Evolutionary conservation across 768 basidiomycete species (phyloP), one percentile per base, ranked within the genome.

Genomic region (Gloeopeniophorella convolvens): DNA sequence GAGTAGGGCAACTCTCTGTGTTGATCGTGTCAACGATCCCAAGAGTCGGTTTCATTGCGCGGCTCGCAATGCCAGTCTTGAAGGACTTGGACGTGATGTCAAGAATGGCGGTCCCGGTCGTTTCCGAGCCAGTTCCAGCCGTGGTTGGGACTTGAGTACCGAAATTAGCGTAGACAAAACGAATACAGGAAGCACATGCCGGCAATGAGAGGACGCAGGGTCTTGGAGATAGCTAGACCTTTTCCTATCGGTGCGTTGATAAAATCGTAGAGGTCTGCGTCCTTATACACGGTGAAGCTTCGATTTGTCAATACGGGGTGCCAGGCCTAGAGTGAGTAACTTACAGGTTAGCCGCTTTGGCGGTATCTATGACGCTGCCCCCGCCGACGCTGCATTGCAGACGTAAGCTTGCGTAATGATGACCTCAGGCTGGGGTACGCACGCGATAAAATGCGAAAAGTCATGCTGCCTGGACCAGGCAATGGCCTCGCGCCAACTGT

Each of bases 161-260:
- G 18, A n/a, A 39, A 34, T 51, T 18, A 48, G 33, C 9, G 18
- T 13, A 12, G 16, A 6, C 24, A 24, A 27, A 15, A 30, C 15
- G 12, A 18, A 41, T 8, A 36, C n/a, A 36, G 4, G 33, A 6
- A 4, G 13, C 8, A 63, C 72, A 53, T 50, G 67, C 92, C 74
- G 36, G 91, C 91, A 53, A 95, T 95, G 40, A 98, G 72, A 12
- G 95, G 95, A 7, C 80, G 71, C 20, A 98, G 72, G 15, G 73
- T 69, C 62, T 87, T 71, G 3, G 76, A 70, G 55, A 98, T 85
- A 2, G 94, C 89, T 32, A 84, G 73, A 4, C 94, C 94, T 67
- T 91, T 93, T 35, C 95, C 95, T 45, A 97, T 74, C 0, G 95
- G 95, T 1, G 95, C 93, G 63, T 97, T 98, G 67, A 97, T 89